These are phyloP conservation scores for Gardenia jasminoides DNA, from an alignment of 257 asterid genomes.

Conservation along the genomic window DNA sequence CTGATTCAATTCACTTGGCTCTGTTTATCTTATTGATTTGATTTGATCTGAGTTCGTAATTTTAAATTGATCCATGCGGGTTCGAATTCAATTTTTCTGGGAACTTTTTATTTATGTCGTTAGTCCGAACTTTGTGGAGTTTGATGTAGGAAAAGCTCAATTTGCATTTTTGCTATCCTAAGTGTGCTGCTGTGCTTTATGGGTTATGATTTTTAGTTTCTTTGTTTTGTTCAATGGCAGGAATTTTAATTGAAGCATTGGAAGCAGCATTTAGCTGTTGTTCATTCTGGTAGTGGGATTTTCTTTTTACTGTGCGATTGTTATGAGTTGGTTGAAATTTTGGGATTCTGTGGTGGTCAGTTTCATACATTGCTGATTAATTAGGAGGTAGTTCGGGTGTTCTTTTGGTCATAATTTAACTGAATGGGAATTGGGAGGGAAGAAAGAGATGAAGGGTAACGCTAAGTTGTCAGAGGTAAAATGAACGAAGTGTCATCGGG, in stretches of 20 bases:
- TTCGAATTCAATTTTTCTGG: conserved; percentile 33
- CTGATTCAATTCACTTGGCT: background rate
- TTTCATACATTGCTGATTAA: conserved; percentile 26
- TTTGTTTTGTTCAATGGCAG: conserved; percentile 20
- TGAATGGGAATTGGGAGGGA: conserved; percentile 50
- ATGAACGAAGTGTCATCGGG: conserved; percentile 93
- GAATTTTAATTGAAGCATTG: conserved; percentile 15
- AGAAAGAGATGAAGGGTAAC: conserved; percentile 65
- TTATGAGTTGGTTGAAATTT: conserved; percentile 1
- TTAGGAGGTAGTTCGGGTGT: conserved; percentile 17
- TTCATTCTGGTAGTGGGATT: conserved; percentile 3
- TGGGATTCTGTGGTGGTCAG: conserved; percentile 26
- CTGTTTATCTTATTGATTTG: conserved; percentile 12
- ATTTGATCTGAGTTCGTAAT: conserved; percentile 13
- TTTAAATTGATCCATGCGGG: conserved; percentile 33
- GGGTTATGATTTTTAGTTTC: conserved; percentile 14
- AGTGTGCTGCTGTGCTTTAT: background rate
- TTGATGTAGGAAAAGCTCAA: background rate
- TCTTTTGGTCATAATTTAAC: conserved; percentile 35
- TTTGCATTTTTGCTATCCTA: background rate
- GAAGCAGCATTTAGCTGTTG: conserved; percentile 6
- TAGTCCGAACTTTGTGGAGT: background rate
- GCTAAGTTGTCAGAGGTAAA: conserved; percentile 60
- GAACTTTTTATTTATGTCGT: background rate
- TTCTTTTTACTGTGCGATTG: background rate